Evolutionary conservation across 2,329 filamentous ascomycete genomes (phyloP).

Genomic region (Coniochaeta hoffmannii): DNA sequence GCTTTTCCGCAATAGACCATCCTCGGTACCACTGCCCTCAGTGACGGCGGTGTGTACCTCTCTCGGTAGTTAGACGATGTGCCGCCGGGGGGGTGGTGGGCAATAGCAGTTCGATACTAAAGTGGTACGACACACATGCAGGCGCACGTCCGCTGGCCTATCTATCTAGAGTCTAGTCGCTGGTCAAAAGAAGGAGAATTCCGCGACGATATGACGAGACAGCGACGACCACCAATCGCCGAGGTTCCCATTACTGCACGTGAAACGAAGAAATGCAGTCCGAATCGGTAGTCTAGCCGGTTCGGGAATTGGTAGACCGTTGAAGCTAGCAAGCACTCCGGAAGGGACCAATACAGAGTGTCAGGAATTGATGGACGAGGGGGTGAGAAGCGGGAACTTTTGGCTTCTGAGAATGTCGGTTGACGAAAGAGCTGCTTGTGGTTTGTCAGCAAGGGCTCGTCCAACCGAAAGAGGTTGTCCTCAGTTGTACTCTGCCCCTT

Average conservation of each 20-base stretch:
- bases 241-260: constrained; percentile 1
- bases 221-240: neutral
- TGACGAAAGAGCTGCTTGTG: neutral
- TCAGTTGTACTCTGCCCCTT: neutral
- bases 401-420: neutral
- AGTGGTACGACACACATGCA: neutral
- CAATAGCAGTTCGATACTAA: neutral
- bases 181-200: neutral
- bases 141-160: neutral
- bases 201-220: neutral
- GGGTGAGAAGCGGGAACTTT: neutral
- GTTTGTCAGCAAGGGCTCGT: neutral
- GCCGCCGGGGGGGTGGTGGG: no score
- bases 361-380: neutral
- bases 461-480: neutral
- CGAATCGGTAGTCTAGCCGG: neutral
- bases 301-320: neutral
- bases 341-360: neutral
- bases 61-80: neutral
- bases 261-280: neutral
- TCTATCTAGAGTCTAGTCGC: neutral
- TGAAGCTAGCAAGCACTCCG: neutral
- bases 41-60: neutral
- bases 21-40: constrained; percentile 6
- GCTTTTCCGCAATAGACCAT: constrained; percentile 54